A percentile compares a stretch with the other conserved stretches of the same genome.
Conservation (phyloP, 2,329 filamentous ascomycete species). For the Calonectria leucothoes region DNA sequence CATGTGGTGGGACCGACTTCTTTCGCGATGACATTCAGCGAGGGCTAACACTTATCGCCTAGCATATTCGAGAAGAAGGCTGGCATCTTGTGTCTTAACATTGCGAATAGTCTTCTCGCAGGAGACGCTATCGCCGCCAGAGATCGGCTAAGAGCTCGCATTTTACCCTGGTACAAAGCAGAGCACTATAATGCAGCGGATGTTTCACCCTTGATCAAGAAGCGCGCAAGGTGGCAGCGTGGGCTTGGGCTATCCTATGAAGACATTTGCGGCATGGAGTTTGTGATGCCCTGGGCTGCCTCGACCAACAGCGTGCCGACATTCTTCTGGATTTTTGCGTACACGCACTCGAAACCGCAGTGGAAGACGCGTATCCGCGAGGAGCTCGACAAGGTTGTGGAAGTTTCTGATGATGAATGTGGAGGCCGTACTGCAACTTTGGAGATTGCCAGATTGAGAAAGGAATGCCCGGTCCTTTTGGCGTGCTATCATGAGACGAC, state of each 20-base stretch:
- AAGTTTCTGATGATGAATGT: neutral
- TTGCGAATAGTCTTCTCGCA: neutral
- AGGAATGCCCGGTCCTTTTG: conserved; percentile 14
- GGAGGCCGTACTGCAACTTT: conserved; percentile 4
- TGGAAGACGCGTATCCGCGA: neutral
- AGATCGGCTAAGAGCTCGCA: neutral
- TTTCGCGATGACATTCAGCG: neutral
- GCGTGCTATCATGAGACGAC: conserved; percentile 16
- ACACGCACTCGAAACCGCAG: conserved; percentile 9
- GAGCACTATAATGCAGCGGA: neutral
- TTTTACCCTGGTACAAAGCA: neutral
- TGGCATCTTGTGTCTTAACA: neutral
- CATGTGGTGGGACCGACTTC: conserved; percentile 45
- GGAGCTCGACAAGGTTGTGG: conserved; percentile 4
- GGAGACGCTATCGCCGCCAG: neutral
- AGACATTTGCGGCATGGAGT: conserved; percentile 9
- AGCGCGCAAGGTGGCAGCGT: neutral
- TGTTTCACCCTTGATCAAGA: conserved; percentile 6
- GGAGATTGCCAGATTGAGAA: neutral
- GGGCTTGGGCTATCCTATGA: neutral
- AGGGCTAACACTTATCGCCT: neutral
- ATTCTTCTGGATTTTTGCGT: conserved; percentile 24
- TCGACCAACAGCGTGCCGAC: conserved; percentile 22
- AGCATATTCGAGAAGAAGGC: neutral
- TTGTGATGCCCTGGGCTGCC: conserved; percentile 17